Conservation (phyloP, 2,329 filamentous ascomycete genomes). For the Coniella vitis region DNA sequence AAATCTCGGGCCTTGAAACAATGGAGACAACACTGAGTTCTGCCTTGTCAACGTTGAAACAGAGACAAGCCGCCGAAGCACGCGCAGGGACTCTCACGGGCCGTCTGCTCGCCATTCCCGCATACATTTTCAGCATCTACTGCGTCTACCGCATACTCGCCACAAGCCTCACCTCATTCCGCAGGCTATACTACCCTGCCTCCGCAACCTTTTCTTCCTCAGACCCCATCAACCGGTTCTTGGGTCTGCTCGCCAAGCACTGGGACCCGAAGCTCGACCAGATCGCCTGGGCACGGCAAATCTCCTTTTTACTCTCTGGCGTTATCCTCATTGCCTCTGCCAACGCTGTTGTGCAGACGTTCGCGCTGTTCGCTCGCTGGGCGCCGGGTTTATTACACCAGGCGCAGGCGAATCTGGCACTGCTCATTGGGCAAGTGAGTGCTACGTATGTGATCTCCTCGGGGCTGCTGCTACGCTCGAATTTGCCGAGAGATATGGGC, state of each 20-base stretch:
- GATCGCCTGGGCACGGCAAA: constrained; percentile 75
- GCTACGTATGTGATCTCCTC: constrained; percentile 82
- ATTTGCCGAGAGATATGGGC: constrained; percentile 70
- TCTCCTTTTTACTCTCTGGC: constrained; percentile 76
- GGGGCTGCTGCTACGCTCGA: constrained; percentile 69
- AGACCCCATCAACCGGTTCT: constrained; percentile 77
- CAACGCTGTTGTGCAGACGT: constrained; percentile 78
- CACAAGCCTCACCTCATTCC: constrained; percentile 61
- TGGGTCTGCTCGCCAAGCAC: constrained; percentile 73
- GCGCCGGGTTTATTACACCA: constrained; percentile 65
- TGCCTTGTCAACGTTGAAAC: constrained; percentile 57
- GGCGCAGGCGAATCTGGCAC: constrained; percentile 69
- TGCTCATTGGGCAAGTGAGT: constrained; percentile 72
- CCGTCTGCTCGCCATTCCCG: constrained; percentile 52
- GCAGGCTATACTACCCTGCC: constrained; percentile 44
- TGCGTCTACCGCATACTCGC: constrained; percentile 77
- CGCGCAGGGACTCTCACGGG: constrained; percentile 63
- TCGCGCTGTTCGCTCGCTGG: constrained; percentile 72
- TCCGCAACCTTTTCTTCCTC: constrained; percentile 54
- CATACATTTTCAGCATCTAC: constrained; percentile 70
- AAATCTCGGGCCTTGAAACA: constrained; percentile 71
- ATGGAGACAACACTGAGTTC: constrained; percentile 69
- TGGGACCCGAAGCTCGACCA: constrained; percentile 80
- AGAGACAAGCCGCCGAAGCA: constrained; percentile 55
- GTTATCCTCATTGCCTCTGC: constrained; percentile 77